Evolutionary conservation across 176 grass and related monocot species (phyloP).

Genomic region (Avena insularis): DNA sequence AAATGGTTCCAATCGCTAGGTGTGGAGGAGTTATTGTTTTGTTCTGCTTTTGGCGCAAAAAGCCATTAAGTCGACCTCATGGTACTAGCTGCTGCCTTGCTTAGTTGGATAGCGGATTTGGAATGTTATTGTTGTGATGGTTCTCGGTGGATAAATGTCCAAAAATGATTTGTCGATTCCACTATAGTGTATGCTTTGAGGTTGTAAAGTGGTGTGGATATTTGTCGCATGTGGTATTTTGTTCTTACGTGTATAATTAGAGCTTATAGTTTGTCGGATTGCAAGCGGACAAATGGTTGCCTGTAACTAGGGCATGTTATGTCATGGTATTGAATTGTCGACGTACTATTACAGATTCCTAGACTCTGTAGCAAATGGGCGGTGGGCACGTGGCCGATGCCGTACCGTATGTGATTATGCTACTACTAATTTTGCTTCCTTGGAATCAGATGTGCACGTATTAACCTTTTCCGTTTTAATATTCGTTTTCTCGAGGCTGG

Average conservation of each 20-base stretch:
- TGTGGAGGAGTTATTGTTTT: not conserved
- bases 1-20: not conserved
- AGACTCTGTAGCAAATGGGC: not conserved
- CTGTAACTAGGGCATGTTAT: conserved; percentile 18
- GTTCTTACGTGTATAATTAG: not conserved
- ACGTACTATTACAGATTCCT: not conserved
- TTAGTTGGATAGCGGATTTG: not conserved
- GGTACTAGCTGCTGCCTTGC: not conserved
- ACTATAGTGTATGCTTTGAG: not conserved
- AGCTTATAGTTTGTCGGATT: not conserved
- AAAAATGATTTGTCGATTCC: not conserved
- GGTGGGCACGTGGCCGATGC: not conserved
- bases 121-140: conserved; percentile 1
- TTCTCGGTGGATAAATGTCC: not conserved
- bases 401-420: not conserved
- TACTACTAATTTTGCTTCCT: not conserved
- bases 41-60: not conserved
- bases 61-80: not conserved
- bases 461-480: conserved; percentile 4
- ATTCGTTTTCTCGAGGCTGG: not conserved
- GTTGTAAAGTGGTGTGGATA: not conserved
- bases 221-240: conserved; percentile 32
- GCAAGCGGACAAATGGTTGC: conserved; percentile 10
- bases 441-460: not conserved
- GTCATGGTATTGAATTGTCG: not conserved